A percentile compares a stretch with the other conserved stretches of the same genome.
Evolutionary conservation across 768 basidiomycete species (phyloP).

Genomic region (Rhizopogon sp.): DNA sequence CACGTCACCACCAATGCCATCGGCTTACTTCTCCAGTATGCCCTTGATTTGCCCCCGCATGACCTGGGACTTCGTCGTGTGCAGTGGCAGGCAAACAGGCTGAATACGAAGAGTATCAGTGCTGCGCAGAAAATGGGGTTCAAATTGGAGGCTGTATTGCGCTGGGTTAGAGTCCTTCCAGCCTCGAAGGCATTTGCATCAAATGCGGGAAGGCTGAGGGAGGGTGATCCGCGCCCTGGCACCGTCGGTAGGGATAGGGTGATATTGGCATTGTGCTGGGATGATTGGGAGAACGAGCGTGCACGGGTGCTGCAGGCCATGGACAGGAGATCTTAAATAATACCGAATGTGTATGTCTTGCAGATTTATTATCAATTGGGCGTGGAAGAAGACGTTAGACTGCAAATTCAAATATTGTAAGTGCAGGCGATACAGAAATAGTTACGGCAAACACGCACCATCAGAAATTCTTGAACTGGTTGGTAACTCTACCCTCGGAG

Average conservation of each 20-base stretch:
- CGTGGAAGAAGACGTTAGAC: no score
- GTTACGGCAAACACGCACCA: no score
- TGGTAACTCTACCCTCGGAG: no score
- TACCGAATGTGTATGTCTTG: no score
- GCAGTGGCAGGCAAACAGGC: conserved; percentile 51
- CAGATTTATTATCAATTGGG: no score
- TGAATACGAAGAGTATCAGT: conserved; percentile 43
- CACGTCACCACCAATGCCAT: conserved; percentile 55
- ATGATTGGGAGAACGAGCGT: conserved; percentile 23
- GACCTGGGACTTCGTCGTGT: conserved; percentile 58
- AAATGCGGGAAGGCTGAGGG: conserved; percentile 29
- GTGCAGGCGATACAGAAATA: no score
- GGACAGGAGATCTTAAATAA: not conserved
- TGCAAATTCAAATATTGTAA: no score
- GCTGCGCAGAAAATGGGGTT: conserved; percentile 61
- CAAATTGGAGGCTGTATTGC: conserved; percentile 41
- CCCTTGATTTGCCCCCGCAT: conserved; percentile 34
- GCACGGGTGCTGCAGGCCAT: conserved; percentile 6
- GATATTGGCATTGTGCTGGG: conserved; percentile 38
- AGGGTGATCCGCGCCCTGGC: conserved; percentile 18
- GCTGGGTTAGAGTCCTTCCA: conserved; percentile 52
- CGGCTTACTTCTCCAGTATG: conserved; percentile 45
- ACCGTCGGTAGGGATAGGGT: conserved; percentile 32
- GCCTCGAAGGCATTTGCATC: conserved; percentile 30
- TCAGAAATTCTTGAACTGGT: no score